Conservation (phyloP, 176 grass and related monocot species). For the Hsuehochloa calcarea region DNA sequence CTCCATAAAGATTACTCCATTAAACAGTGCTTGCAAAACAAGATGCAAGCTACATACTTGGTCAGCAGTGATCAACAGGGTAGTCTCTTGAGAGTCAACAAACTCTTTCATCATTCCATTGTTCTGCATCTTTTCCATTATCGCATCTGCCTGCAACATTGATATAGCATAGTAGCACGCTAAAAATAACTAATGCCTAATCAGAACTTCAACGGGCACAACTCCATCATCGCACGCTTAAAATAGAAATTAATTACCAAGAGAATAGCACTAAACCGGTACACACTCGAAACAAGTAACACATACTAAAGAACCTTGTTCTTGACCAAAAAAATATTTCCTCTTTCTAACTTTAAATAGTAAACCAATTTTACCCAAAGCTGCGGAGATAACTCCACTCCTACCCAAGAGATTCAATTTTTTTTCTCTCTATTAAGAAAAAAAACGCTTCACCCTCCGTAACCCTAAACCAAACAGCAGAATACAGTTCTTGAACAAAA, state of each 20-base stretch:
- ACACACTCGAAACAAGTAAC: not conserved
- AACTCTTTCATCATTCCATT: conserved; percentile 64
- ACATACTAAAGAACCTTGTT: conserved; percentile 6
- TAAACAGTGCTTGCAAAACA: not conserved
- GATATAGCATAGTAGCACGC: not conserved
- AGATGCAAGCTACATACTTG: conserved; percentile 39
- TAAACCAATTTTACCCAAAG: too few relatives aligned
- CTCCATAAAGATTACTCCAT: not conserved
- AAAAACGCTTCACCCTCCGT: not conserved
- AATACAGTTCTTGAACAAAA: not conserved
- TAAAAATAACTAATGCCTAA: not conserved
- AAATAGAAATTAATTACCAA: not conserved
- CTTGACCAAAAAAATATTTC: not conserved
- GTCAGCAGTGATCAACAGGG: conserved; percentile 76
- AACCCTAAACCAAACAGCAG: not conserved
- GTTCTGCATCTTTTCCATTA: conserved; percentile 60
- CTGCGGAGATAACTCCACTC: not conserved
- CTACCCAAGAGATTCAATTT: not conserved
- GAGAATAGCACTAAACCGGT: not conserved
- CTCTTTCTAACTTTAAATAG: too few relatives aligned
- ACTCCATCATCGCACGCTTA: not conserved
- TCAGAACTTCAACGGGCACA: not conserved
- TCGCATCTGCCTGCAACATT: conserved; percentile 68
- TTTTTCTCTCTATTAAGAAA: not conserved
- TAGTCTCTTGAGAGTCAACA: conserved; percentile 51